These are phyloP conservation scores for Cryoendolithus antarcticus DNA, from an alignment of 2,329 filamentous ascomycete genomes.

Conservation along the genomic window DNA sequence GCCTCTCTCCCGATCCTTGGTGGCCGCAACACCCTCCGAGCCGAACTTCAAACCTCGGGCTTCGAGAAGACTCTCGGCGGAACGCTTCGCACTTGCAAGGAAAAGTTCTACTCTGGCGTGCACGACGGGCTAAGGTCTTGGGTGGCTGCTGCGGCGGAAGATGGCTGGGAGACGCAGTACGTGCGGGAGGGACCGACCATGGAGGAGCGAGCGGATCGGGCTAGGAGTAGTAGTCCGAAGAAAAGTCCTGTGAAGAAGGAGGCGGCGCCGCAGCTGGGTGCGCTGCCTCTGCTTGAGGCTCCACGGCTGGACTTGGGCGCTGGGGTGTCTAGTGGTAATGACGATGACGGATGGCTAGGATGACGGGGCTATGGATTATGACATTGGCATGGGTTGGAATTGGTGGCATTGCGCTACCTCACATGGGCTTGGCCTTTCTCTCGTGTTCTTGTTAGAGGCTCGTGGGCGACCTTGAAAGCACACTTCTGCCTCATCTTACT, in stretches of 20 bases:
- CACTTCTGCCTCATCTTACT: too few relatives aligned
- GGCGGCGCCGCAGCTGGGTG: conserved; percentile 12
- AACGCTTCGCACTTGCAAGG: conserved; percentile 81
- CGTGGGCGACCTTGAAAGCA: too few relatives aligned
- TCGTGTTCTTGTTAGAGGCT: too few relatives aligned
- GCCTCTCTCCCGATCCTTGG: conserved; percentile 59
- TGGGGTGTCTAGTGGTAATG: conserved; percentile 5
- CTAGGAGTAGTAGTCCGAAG: conserved; percentile 23
- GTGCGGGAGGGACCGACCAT: conserved; percentile 59
- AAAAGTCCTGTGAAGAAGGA: conserved; percentile 22
- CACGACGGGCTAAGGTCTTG: conserved; percentile 82
- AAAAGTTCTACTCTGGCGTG: conserved; percentile 90
- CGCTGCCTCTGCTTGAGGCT: conserved; percentile 12
- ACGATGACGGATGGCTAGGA: conserved; percentile 22
- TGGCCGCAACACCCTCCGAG: conserved; percentile 68
- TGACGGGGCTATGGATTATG: conserved; percentile 7
- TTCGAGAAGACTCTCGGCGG: conserved; percentile 84
- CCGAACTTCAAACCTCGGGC: conserved; percentile 66
- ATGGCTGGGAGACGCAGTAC: conserved; percentile 73
- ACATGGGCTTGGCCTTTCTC: too few relatives aligned
- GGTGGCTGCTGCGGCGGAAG: conserved; percentile 75
- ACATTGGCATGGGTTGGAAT: too few relatives aligned
- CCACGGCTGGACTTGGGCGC: conserved; percentile 10
- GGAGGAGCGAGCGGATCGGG: conserved; percentile 29
- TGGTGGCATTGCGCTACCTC: too few relatives aligned